Evolutionary conservation across 2,329 filamentous ascomycete species (phyloP).

Genomic region (Aspergillus brunneoviolaceus): DNA sequence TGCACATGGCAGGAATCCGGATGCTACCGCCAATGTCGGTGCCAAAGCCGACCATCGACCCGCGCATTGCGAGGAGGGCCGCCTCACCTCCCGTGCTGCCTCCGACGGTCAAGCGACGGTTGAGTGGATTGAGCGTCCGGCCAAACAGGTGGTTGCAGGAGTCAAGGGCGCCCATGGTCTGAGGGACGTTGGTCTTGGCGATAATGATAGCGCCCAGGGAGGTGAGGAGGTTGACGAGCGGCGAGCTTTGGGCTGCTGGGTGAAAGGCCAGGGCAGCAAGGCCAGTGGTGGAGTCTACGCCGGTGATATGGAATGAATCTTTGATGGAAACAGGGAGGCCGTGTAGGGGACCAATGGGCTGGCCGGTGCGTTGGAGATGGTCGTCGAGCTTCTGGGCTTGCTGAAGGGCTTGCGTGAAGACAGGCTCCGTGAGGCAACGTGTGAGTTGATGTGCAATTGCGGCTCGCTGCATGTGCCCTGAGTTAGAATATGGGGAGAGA

Average conservation of each 20-base stretch:
- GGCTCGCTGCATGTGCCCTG: conserved; percentile 28
- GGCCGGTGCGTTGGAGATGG: conserved; percentile 40
- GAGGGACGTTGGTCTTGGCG: conserved; percentile 68
- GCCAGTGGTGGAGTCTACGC: conserved; percentile 55
- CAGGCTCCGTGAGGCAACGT: conserved; percentile 52
- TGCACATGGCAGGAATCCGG: conserved; percentile 51
- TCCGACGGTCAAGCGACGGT: conserved; percentile 60
- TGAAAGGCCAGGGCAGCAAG: conserved; percentile 61
- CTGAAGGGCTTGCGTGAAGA: conserved; percentile 52
- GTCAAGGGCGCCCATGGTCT: conserved; percentile 57
- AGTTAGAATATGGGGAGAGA: not conserved
- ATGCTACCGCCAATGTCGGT: conserved; percentile 59
- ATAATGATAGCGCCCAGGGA: conserved; percentile 66
- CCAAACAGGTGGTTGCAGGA: conserved; percentile 63
- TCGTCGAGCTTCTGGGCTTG: conserved; percentile 51
- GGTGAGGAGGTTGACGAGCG: conserved; percentile 58
- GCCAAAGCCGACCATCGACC: conserved; percentile 60
- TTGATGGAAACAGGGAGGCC: conserved; percentile 59
- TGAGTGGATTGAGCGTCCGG: conserved; percentile 62
- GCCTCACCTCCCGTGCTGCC: conserved; percentile 68
- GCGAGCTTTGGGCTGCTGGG: conserved; percentile 56
- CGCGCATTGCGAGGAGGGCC: conserved; percentile 58
- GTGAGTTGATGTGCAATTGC: conserved; percentile 44
- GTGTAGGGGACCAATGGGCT: conserved; percentile 58
- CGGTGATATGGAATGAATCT: conserved; percentile 47